Evolutionary conservation across 2,329 filamentous ascomycete species (phyloP).

Genomic region (Colletotrichum destructivum): DNA sequence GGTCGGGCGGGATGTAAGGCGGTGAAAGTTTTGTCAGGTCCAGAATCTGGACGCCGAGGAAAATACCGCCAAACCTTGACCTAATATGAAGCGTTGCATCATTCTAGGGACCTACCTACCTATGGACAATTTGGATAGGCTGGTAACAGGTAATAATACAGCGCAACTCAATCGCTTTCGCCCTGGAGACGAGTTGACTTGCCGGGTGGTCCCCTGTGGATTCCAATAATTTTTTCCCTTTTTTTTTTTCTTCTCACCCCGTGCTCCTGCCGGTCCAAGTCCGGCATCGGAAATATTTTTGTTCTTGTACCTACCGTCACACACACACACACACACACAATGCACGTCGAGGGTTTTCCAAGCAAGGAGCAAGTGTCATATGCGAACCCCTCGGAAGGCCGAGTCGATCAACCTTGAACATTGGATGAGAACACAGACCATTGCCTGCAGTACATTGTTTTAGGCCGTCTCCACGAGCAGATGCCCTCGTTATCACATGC

Average conservation of each 20-base stretch:
- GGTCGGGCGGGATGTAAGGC: slow-evolving; percentile 5
- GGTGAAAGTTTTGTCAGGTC: slow-evolving; percentile 9
- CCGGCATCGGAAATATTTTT: background rate
- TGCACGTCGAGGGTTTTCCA: background rate
- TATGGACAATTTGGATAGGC: background rate
- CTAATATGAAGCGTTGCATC: background rate
- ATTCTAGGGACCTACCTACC: background rate
- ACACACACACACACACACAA: background rate
- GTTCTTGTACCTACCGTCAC: background rate
- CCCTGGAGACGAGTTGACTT: background rate
- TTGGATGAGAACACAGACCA: background rate
- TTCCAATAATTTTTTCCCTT: background rate
- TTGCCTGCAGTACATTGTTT: background rate
- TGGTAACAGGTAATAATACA: background rate
- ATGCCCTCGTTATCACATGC: background rate
- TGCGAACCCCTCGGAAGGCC: background rate
- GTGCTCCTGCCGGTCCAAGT: background rate
- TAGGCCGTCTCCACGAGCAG: background rate
- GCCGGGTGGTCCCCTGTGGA: background rate
- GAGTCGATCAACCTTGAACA: slow-evolving; percentile 1
- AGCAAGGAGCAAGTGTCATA: background rate
- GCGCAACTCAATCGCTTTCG: background rate
- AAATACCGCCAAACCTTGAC: background rate
- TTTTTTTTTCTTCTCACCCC: background rate
- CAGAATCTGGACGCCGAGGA: background rate